These are phyloP conservation scores for Lentinula boryana DNA, from an alignment of 768 basidiomycete species.

Conservation along the genomic window DNA sequence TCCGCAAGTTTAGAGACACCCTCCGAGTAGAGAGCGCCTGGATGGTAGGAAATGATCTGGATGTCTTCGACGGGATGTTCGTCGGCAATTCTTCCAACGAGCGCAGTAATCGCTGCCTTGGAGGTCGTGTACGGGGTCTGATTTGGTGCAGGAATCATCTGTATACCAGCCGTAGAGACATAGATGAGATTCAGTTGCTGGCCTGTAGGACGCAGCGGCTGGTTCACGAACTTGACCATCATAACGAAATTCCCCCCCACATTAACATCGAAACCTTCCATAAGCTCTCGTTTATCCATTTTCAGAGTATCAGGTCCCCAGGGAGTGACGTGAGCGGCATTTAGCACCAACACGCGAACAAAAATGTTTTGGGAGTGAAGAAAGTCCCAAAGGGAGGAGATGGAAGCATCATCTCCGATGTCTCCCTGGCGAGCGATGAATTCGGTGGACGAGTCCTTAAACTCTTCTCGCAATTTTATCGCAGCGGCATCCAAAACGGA, in stretches of 20 bases:
- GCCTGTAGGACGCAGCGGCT: background rate
- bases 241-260: background rate
- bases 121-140: background rate
- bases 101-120: background rate
- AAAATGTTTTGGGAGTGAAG: background rate
- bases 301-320: background rate
- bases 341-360: background rate
- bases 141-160: background rate
- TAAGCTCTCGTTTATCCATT: background rate
- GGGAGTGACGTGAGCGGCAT: background rate
- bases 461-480: background rate
- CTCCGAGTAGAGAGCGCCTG: background rate
- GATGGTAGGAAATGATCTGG: background rate
- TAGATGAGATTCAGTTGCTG: background rate
- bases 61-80: background rate
- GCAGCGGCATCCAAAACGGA: background rate
- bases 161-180: background rate
- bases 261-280: background rate
- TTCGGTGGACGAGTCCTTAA: background rate
- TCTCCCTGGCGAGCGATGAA: constrained; percentile 2
- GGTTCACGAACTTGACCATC: background rate
- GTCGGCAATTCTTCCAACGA: background rate
- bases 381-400: background rate
- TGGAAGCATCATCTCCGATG: background rate
- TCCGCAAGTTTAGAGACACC: background rate